Evolutionary conservation across 805 yeast genomes (phyloP).

Genomic region (Candida tallmaniae): DNA sequence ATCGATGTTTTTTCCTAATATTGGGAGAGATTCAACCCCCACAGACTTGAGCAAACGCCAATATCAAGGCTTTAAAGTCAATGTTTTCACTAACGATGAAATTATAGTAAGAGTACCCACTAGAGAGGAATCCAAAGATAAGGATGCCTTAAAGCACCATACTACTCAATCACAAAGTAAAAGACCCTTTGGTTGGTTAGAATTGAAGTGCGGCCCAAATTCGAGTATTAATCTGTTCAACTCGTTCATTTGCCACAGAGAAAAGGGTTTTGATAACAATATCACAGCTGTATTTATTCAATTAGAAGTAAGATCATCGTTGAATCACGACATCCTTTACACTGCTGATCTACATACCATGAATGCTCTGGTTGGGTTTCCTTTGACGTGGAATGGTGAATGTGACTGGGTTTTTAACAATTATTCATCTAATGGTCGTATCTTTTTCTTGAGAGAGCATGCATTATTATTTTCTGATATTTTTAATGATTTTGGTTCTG

Average conservation of each 20-base stretch:
- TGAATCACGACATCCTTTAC: slow-evolving; percentile 80
- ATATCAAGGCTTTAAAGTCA: slow-evolving; percentile 52
- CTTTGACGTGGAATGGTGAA: slow-evolving; percentile 78
- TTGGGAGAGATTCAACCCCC: slow-evolving; percentile 51
- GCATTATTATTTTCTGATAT: slow-evolving; percentile 67
- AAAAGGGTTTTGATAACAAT: slow-evolving; percentile 52
- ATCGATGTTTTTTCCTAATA: slow-evolving; percentile 60
- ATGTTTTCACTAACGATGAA: slow-evolving; percentile 60
- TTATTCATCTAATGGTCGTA: slow-evolving; percentile 46
- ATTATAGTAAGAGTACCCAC: slow-evolving; percentile 72
- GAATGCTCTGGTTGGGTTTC: slow-evolving; percentile 58
- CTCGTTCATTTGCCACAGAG: slow-evolving; percentile 48
- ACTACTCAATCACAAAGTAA: slow-evolving; percentile 8
- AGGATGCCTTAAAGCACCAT: slow-evolving; percentile 19
- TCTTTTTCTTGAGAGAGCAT: slow-evolving; percentile 81
- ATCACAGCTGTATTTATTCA: slow-evolving; percentile 42
- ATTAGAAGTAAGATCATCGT: slow-evolving; percentile 73
- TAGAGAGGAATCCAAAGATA: slow-evolving; percentile 78
- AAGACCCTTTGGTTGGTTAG: slow-evolving; percentile 92
- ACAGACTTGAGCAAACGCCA: slow-evolving; percentile 34
- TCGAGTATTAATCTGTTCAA: slow-evolving; percentile 45
- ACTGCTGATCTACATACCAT: slow-evolving; percentile 55
- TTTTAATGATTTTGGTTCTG: slow-evolving; percentile 70
- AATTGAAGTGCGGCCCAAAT: slow-evolving; percentile 53
- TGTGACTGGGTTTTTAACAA: slow-evolving; percentile 64